These are phyloP conservation scores for Pholiota microspora DNA, from an alignment of 768 basidiomycete genomes.

Conservation along the genomic window DNA sequence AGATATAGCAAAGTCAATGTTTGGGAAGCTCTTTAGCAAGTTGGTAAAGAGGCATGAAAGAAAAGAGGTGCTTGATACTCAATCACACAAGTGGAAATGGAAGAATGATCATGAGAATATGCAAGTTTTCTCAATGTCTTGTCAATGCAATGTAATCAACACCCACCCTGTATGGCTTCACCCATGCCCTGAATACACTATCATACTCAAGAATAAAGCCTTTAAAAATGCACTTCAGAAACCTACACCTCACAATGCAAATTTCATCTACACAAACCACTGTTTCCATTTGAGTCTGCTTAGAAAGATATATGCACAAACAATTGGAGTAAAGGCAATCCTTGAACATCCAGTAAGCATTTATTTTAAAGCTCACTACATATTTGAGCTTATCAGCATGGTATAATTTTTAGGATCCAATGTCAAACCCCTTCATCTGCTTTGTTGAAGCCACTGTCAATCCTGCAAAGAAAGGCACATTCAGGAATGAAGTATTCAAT, in stretches of 20 bases:
- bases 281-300: neutral
- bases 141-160: neutral
- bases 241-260: neutral
- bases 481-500: constrained; percentile 9
- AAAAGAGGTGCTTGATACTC: constrained; percentile 1
- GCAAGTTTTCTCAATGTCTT: constrained; percentile 4
- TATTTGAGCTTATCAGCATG: too few relatives aligned
- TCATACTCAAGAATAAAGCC: neutral
- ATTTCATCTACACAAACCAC: constrained; percentile 5
- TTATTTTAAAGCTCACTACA: too few relatives aligned
- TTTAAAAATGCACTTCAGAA: constrained; percentile 3
- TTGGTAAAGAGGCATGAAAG: neutral
- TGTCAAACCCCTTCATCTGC: constrained; percentile 7
- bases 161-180: neutral
- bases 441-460: constrained; percentile 12
- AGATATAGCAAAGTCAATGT: constrained; percentile 6
- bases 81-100: constrained; percentile 23
- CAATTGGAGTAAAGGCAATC: constrained; percentile 4
- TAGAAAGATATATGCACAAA: constrained; percentile 2
- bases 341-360: constrained; percentile 3
- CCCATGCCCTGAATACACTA: neutral
- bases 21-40: constrained; percentile 8
- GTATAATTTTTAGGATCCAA: too few relatives aligned
- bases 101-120: constrained; percentile 20
- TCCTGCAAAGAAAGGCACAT: neutral